A percentile compares a stretch with the other conserved stretches of the same genome.
phyloP scores from a whole-genome alignment of 2,329 filamentous ascomycete species.

The Plectosphaerella sp. region DNA sequence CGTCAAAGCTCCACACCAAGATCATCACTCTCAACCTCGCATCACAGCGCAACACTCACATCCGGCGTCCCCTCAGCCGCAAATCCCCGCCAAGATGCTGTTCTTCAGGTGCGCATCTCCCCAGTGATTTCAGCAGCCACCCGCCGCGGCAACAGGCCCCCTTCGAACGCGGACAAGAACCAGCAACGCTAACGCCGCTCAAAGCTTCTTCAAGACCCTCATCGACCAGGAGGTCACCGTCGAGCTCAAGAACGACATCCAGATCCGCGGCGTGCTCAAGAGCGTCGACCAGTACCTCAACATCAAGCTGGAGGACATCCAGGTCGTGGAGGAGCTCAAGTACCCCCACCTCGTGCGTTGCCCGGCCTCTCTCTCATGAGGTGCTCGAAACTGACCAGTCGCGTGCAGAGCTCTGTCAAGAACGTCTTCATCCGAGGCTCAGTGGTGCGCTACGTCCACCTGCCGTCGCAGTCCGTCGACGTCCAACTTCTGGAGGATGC shows the following conservation, averaged over 20 bases:
- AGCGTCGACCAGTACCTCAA: slow-evolving; percentile 98
- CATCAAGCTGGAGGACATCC: slow-evolving; percentile 96
- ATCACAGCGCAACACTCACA: background rate
- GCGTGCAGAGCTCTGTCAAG: slow-evolving; percentile 66
- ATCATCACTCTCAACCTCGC: background rate
- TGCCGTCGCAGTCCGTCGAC: slow-evolving; percentile 79
- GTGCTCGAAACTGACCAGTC: background rate
- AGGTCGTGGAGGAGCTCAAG: slow-evolving; percentile 86
- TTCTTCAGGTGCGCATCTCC: slow-evolving; percentile 34
- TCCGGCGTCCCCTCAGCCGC: background rate
- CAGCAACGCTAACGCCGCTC: background rate
- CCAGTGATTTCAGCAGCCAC: background rate
- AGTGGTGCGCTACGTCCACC: slow-evolving; percentile 87
- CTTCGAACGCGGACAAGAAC: too few species aligned
- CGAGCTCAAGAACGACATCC: slow-evolving; percentile 99
- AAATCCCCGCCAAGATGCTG: slow-evolving; percentile 28
- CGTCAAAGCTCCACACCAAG: background rate
- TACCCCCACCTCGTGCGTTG: slow-evolving; percentile 80
- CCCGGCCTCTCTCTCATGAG: background rate
- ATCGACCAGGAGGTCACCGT: slow-evolving; percentile 97
- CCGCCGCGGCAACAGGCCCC: background rate
- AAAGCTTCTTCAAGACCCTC: slow-evolving; percentile 96
- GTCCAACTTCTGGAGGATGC: slow-evolving; percentile 86
- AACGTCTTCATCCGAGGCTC: slow-evolving; percentile 95
- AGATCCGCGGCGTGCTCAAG: slow-evolving; percentile 91